These are phyloP conservation scores for Corrigiola litoralis DNA, from an alignment of 179 eudicot species.

Conservation along the genomic window DNA sequence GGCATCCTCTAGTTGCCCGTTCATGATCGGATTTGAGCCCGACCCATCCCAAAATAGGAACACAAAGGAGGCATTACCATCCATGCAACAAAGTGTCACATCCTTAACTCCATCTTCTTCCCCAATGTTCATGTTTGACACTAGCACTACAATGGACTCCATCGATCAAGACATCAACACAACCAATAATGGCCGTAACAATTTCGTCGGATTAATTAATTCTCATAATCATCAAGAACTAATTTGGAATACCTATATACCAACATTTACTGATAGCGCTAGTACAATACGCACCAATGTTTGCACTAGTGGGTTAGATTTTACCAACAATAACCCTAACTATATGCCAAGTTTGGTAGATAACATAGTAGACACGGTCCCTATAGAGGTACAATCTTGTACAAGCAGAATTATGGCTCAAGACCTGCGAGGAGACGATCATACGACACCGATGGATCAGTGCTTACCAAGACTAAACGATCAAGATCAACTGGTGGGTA, in stretches of 20 bases:
- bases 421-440: conserved; percentile 10
- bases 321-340: conserved; percentile 16
- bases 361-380: conserved; percentile 38
- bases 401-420: conserved; percentile 18
- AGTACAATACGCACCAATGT: conserved; percentile 9
- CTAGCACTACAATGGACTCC: conserved; percentile 16
- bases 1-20: conserved; percentile 13
- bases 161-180: not conserved
- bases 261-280: conserved; percentile 18
- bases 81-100: conserved; percentile 29
- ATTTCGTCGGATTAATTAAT: conserved; percentile 12
- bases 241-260: conserved; percentile 24
- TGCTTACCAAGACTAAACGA: conserved; percentile 21
- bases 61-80: conserved; percentile 17
- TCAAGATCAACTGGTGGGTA: conserved; percentile 24
- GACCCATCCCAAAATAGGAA: conserved; percentile 5
- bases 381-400: conserved; percentile 38
- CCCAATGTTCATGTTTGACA: conserved; percentile 66
- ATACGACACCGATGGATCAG: conserved; percentile 8
- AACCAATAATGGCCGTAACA: conserved; percentile 1
- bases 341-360: conserved; percentile 56
- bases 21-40: conserved; percentile 19
- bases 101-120: conserved; percentile 34
- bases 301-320: conserved; percentile 21
- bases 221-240: conserved; percentile 11